These are phyloP conservation scores for Lasiodiplodia sp. DNA, from an alignment of 2,329 filamentous ascomycete genomes.

Conservation along the genomic window DNA sequence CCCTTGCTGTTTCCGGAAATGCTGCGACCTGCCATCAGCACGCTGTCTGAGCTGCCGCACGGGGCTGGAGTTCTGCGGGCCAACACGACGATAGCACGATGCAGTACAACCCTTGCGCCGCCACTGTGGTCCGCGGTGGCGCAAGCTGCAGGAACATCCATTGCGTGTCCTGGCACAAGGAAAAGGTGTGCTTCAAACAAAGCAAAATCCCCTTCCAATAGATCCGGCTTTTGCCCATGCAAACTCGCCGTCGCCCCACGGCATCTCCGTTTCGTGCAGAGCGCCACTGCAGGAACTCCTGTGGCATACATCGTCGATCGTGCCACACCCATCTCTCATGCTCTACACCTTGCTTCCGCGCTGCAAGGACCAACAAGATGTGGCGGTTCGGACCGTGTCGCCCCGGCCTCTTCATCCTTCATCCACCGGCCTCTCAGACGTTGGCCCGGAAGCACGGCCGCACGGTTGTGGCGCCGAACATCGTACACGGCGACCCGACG, in stretches of 20 bases:
- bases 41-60: slow-evolving; percentile 14
- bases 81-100: slow-evolving; percentile 22
- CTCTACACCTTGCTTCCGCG: background rate
- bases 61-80: slow-evolving; percentile 7
- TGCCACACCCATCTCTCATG: background rate
- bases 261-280: slow-evolving; percentile 11
- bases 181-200: slow-evolving; percentile 27
- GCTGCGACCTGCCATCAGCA: slow-evolving; percentile 13
- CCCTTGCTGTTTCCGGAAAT: slow-evolving; percentile 7
- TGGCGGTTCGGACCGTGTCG: slow-evolving; percentile 25
- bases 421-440: slow-evolving; percentile 3
- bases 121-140: background rate
- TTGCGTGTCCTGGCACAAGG: slow-evolving; percentile 19
- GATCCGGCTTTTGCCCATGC: slow-evolving; percentile 3
- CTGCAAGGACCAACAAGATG: slow-evolving; percentile 7
- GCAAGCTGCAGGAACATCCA: slow-evolving; percentile 27
- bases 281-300: slow-evolving; percentile 20
- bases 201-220: slow-evolving; percentile 16
- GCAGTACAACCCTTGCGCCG: slow-evolving; percentile 25
- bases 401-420: slow-evolving; percentile 18
- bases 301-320: slow-evolving; percentile 10
- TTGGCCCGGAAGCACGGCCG: slow-evolving; percentile 18
- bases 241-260: slow-evolving; percentile 16
- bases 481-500: slow-evolving; percentile 2
- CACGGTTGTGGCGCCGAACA: slow-evolving; percentile 29